Percentiles rank a stretch among this genome's conserved stretches.
phyloP scores from a whole-genome alignment of 139 green algal genomes.

The Chlorella sorokiniana region DNA sequence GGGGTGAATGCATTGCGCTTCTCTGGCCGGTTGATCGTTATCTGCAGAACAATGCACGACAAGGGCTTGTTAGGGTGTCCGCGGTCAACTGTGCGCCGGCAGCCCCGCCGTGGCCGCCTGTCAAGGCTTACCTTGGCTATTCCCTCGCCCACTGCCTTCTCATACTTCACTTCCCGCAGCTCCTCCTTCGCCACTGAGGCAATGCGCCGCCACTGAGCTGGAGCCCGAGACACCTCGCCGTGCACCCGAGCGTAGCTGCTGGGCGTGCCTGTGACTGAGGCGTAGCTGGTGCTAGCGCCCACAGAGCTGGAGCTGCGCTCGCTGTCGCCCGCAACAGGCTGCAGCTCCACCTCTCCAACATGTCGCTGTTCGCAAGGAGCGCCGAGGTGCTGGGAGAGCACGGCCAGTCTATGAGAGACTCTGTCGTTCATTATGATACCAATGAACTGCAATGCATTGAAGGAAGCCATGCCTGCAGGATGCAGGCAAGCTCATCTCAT shows the following conservation, averaged over 20 bases:
- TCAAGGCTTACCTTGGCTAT: conserved; percentile 83
- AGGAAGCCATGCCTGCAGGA: too few species aligned
- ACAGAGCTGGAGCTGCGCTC: not conserved
- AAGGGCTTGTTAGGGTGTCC: too few species aligned
- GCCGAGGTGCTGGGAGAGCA: conserved; percentile 26
- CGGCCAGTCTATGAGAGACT: not conserved
- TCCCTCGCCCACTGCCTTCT: conserved; percentile 83
- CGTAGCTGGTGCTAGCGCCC: conserved; percentile 18
- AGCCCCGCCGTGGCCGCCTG: not conserved
- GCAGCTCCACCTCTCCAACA: conserved; percentile 22
- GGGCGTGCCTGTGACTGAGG: conserved; percentile 32
- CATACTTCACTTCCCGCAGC: conserved; percentile 85
- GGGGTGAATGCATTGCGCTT: conserved; percentile 96
- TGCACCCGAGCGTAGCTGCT: conserved; percentile 79
- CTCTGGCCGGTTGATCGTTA: conserved; percentile 95
- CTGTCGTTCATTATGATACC: not conserved
- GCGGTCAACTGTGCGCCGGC: not conserved
- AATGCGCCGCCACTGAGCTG: conserved; percentile 65
- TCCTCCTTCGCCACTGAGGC: conserved; percentile 51
- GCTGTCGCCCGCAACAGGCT: not conserved
- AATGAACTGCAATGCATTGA: too few species aligned
- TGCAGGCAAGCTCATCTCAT: too few species aligned
- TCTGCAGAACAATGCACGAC: conserved; percentile 73
- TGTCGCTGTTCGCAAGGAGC: not conserved
- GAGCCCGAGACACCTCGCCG: conserved; percentile 67